phyloP scores from a whole-genome alignment of 2,329 filamentous ascomycete genomes.

The Mycosphaerella sp. region DNA sequence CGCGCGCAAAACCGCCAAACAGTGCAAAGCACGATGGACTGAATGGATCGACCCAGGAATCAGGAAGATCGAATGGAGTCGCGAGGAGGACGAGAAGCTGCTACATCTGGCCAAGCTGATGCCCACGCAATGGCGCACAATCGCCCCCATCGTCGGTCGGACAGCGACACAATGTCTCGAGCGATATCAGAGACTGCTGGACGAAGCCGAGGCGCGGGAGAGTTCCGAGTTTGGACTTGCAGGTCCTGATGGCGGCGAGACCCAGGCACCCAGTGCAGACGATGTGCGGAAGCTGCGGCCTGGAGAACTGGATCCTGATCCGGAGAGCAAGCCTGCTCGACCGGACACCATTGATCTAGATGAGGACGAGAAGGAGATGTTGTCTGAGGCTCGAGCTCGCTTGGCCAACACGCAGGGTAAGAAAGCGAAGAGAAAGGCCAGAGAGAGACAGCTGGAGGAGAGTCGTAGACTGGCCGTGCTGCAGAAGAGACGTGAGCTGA shows the following conservation, averaged over 20 bases:
- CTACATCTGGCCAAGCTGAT: conserved; percentile 96
- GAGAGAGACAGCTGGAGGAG: conserved; percentile 92
- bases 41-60: conserved; percentile 98
- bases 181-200: conserved; percentile 90
- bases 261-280: conserved; percentile 80
- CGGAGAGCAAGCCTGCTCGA: conserved; percentile 89
- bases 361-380: conserved; percentile 99
- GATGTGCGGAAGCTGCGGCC: conserved; percentile 77
- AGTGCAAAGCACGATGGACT: conserved; percentile 97
- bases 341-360: conserved; percentile 97
- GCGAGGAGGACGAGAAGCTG: conserved; percentile 97
- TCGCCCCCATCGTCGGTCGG: conserved; percentile 90
- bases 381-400: conserved; percentile 93
- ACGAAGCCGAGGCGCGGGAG: conserved; percentile 90
- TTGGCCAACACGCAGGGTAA: conserved; percentile 98
- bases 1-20: conserved; percentile 94
- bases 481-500: conserved; percentile 93
- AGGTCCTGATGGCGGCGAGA: conserved; percentile 80
- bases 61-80: conserved; percentile 98
- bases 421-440: conserved; percentile 95
- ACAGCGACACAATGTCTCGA: conserved; percentile 97
- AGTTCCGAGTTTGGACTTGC: conserved; percentile 67
- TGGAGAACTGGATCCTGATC: conserved; percentile 94
- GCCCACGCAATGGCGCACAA: conserved; percentile 98
- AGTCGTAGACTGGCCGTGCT: conserved; percentile 81